Evolutionary conservation across 176 grass and related monocot species (phyloP).

Genomic region (Avena sativa): DNA sequence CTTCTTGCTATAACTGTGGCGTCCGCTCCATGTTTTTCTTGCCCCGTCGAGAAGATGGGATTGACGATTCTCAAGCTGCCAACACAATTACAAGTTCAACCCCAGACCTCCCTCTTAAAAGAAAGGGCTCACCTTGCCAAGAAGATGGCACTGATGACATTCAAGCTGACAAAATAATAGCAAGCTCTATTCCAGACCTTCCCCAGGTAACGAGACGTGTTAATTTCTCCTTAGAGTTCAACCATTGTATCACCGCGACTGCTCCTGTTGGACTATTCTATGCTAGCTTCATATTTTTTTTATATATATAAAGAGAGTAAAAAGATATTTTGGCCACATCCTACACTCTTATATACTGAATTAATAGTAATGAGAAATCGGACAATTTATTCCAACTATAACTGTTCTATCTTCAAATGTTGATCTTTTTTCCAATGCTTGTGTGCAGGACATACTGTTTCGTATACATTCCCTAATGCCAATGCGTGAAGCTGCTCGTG

Average conservation of each 20-base stretch:
- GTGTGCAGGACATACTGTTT: conserved; percentile 27
- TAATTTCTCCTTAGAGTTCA: neutral
- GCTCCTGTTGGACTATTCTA: too few species aligned
- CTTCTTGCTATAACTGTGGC: too few species aligned
- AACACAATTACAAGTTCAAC: too few species aligned
- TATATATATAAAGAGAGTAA: neutral
- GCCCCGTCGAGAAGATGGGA: too few species aligned
- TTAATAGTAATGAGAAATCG: neutral
- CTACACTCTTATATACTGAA: neutral
- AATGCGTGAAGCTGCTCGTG: conserved; percentile 28
- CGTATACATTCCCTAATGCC: neutral
- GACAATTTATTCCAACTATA: neutral
- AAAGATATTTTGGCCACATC: neutral
- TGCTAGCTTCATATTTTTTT: neutral
- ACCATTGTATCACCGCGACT: too few species aligned
- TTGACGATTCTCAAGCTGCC: too few species aligned
- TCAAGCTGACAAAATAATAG: neutral
- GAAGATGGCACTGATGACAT: neutral
- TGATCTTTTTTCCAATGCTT: neutral
- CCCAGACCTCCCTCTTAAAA: neutral
- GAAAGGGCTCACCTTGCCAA: neutral
- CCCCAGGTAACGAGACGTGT: neutral
- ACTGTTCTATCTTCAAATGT: neutral
- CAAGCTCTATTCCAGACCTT: neutral
- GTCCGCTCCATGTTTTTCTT: too few species aligned